Evolutionary conservation across 2,329 filamentous ascomycete genomes (phyloP), one percentile per base, ranked within the genome.

Genomic region (Tolypocladium capitatum): DNA sequence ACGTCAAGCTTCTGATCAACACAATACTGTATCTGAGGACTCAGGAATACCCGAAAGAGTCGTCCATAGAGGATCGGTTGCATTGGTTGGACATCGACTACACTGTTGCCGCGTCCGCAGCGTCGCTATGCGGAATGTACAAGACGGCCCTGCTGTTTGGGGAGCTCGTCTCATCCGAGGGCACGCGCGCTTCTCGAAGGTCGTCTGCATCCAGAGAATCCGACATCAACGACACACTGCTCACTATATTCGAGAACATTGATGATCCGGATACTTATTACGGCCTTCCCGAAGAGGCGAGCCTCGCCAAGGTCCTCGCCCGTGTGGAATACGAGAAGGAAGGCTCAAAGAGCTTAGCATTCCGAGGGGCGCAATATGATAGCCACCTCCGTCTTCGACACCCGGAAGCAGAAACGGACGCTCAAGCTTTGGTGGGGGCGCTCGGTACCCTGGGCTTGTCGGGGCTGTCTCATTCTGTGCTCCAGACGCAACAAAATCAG

Each of bases 181-280:
- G 68, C 1, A 60, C 70, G 2, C 72, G 76, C 32, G 66, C 73
- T 18, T 83, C 84, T 40, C 75, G 86, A 49, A 78, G 86, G 45
- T 84, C 84, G 9, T 88, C 83, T 2, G 67, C 70, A 3, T 59
- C 71, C 43, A 71, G 69, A 54, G 68, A 75, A 54, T 60, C 71
- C 43, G 68, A 81, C 27, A 76, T 86, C 7, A 74, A 77, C 4
- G 79, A 86, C 30, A 72, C 94, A 1, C 70, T 97, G 13, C 73
- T 95, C 41, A 72, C 77, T 1, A 90, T 98, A 3, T 98, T 92
- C 62, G 84, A 87, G 60, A 91, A 87, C 51, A 85, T 98, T 43
- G 90, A 96, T 59, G 94, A 99, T 58, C 91, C 90, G 2, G 92
- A 99, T 63, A 84, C 89, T 1, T 98, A 94, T 63, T 98, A 98